Conservation (phyloP, 140 eudicot species). For the Senecio squalidus region DNA sequence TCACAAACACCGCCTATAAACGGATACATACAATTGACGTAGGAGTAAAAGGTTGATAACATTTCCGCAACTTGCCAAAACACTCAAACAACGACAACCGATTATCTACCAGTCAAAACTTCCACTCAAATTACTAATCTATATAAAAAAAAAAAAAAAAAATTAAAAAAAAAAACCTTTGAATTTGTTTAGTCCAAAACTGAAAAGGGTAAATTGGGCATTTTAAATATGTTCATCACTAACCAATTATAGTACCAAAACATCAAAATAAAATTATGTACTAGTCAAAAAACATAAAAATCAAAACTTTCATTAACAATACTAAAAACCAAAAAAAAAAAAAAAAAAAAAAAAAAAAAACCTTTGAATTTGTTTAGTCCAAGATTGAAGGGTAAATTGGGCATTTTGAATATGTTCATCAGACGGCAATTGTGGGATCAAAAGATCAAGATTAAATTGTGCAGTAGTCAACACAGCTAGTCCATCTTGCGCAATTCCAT, state of each 20-base stretch:
- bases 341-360: too few relatives aligned
- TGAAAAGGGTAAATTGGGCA: conserved; percentile 56
- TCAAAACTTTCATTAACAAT: background rate
- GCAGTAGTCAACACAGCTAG: conserved; percentile 44
- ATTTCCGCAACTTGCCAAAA: too few relatives aligned
- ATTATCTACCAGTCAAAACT: background rate
- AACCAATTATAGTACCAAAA: conserved; percentile 73
- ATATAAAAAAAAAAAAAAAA: background rate
- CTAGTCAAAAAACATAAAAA: conserved; percentile 25
- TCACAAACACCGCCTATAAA: too few relatives aligned
- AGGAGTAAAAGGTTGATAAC: too few relatives aligned
- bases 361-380: conserved; percentile 73
- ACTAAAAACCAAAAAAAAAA: background rate
- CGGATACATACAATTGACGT: too few relatives aligned
- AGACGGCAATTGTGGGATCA: conserved; percentile 75
- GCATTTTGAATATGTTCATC: conserved; percentile 56
- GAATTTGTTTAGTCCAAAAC: conserved; percentile 61
- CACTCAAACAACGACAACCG: too few relatives aligned
- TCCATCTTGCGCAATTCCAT: conserved; percentile 84
- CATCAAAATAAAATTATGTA: conserved; percentile 64
- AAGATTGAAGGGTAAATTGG: conserved; percentile 48
- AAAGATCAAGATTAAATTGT: conserved; percentile 65
- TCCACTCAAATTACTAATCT: background rate
- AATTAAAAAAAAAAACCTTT: conserved; percentile 47
- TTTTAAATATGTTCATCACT: conserved; percentile 48